Conservation (phyloP, 495 filamentous ascomycete species). For the Evansstolkia leycettana region DNA sequence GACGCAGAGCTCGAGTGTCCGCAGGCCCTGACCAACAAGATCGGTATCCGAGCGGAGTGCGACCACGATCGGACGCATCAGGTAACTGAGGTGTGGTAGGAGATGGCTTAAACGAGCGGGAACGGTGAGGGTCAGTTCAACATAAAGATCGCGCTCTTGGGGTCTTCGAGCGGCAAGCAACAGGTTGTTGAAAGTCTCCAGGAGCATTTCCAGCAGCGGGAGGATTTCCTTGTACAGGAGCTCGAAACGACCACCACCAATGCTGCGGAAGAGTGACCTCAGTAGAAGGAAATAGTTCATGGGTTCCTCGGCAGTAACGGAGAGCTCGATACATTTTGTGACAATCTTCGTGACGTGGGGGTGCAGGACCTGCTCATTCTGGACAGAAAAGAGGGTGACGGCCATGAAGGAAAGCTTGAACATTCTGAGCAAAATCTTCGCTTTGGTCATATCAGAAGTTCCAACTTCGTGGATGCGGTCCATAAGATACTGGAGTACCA, state of each 20-base stretch:
- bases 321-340: conserved; percentile 89
- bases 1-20: conserved; percentile 92
- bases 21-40: conserved; percentile 82
- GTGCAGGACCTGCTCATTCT: conserved; percentile 90
- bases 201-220: conserved; percentile 88
- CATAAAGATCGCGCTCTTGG: conserved; percentile 86
- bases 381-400: conserved; percentile 83
- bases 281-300: conserved; percentile 98
- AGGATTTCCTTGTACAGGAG: conserved; percentile 96
- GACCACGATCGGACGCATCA: conserved; percentile 95
- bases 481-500: conserved; percentile 96
- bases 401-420: conserved; percentile 99
- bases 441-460: conserved; percentile 77
- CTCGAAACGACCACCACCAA: conserved; percentile 94
- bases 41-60: conserved; percentile 86
- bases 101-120: conserved; percentile 91
- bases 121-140: conserved; percentile 92
- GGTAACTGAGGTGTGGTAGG: conserved; percentile 87
- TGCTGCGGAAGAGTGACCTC: conserved; percentile 85
- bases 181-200: conserved; percentile 93
- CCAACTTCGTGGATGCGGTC: conserved; percentile 90
- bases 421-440: conserved; percentile 80
- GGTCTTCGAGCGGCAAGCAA: conserved; percentile 80
- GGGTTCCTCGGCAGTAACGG: conserved; percentile 88
- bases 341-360: conserved; percentile 95